These are phyloP conservation scores for Silybum marianum DNA, from an alignment of 129 eudicot genomes.

Conservation along the genomic window DNA sequence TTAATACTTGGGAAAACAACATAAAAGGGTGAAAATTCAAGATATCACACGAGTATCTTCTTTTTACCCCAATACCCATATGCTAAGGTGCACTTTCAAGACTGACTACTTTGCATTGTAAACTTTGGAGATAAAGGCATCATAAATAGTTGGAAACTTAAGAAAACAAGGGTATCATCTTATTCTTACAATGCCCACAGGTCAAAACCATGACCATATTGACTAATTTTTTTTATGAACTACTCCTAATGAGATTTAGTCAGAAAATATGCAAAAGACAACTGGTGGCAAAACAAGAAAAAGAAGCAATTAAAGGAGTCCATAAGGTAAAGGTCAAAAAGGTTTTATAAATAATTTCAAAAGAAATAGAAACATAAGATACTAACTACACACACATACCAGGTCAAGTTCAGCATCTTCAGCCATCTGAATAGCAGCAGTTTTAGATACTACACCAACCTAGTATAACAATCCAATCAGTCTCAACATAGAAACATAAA, in stretches of 20 bases:
- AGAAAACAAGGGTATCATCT: not conserved
- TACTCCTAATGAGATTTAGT: not conserved
- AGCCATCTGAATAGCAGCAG: conserved; percentile 80
- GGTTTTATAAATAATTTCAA: not conserved
- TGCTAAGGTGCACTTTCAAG: not conserved
- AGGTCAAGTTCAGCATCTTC: conserved; percentile 85
- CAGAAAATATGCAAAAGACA: not conserved
- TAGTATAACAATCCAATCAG: conserved; percentile 30
- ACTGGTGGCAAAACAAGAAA: not conserved
- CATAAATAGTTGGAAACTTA: not conserved
- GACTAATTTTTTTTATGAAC: not conserved
- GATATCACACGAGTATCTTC: not conserved
- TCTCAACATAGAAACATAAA: not conserved
- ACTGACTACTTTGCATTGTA: not conserved
- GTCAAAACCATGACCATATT: not conserved
- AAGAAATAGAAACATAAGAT: not conserved
- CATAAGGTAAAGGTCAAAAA: not conserved
- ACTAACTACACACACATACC: conserved; percentile 43
- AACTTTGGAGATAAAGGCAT: conserved; percentile 1
- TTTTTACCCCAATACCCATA: not conserved
- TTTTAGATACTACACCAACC: conserved; percentile 86
- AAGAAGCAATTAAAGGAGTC: not conserved
- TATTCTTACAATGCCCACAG: not conserved
- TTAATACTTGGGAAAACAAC: not conserved
- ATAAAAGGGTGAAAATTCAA: not conserved